phyloP scores from a whole-genome alignment of 164 flowering plant species.

The Liriodendron chinense region DNA sequence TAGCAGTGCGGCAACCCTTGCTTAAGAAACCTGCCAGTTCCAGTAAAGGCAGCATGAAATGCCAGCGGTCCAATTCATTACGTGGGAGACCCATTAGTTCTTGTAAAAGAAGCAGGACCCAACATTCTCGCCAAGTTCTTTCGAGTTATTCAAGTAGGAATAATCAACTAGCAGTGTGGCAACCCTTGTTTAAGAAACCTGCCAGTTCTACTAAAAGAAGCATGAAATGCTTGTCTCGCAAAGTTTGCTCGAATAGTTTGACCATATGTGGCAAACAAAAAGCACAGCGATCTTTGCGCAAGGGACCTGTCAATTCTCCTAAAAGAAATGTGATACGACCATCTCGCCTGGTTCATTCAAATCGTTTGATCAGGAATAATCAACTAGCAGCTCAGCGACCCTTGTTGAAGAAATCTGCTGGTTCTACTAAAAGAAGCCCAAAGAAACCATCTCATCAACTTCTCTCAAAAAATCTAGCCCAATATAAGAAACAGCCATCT shows the following conservation, averaged over 20 bases:
- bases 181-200: not conserved
- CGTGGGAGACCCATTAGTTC: too few species aligned
- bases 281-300: not conserved
- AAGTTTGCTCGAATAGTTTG: not conserved
- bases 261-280: not conserved
- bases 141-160: too few species aligned
- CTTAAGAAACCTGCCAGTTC: too few species aligned
- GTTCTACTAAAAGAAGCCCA: not conserved
- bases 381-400: not conserved
- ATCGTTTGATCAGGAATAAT: not conserved
- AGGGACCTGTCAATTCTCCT: not conserved
- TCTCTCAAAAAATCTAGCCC: not conserved
- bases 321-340: not conserved
- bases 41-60: too few species aligned
- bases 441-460: not conserved
- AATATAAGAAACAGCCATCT: not conserved
- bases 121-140: too few species aligned
- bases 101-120: too few species aligned
- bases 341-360: not conserved
- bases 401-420: not conserved
- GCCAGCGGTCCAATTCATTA: too few species aligned
- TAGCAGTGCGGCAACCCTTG: too few species aligned
- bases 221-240: not conserved
- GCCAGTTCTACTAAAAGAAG: not conserved
- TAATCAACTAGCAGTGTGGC: too few species aligned